Evolutionary conservation across 1,139 yeast genomes (phyloP), one percentile per base, ranked within the genome.

Genomic region (Magnusiomyces paraingens): DNA sequence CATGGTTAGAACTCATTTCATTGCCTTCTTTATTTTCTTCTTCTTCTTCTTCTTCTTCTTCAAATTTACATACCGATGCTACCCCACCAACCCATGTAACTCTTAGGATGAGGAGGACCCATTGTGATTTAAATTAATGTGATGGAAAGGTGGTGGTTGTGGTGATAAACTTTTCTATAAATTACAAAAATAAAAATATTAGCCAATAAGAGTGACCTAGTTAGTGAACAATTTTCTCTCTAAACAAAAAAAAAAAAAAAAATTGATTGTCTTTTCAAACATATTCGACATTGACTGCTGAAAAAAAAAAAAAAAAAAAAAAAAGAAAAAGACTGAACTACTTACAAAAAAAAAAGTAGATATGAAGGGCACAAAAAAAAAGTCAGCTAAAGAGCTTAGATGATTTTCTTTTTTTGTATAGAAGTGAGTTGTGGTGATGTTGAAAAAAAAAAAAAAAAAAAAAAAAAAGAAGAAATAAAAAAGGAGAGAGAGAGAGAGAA

Each of bases 41-140:
- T n/a, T n/a, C n/a, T n/a, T n/a, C n/a, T n/a, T 17, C 18, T 4
- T 38, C 41, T 38, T n/a, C 18, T 38, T 3, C 5, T 11, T 12
- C 17, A 26, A 12, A 4, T 17, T 20, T 11, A 64, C 71, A 53
- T 66, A 68, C 75, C 76, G 66, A 82, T 72, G 76, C 77, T 72
- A 70, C 97, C 97, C 98, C 98, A 90, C 96, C 96, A 90, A 67
- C 98, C 98, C 91, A 87, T 83, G 70, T 86, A 90, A 68, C 91
- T 71, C 68, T 81, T 82, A 69, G 86, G 84, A 66, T 82, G 82
- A 74, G 85, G 84, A 70, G 86, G 87, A 66, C 78, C 86, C 89
- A 83, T 83, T 66, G 38, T 62, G 73, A 52, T 51, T 47, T 49
- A 48, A 47, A 46, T 51, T 52, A 47, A 48, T 40, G 46, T 44